phyloP scores from a whole-genome alignment of 768 basidiomycete genomes.

The Tricholoma sp. region DNA sequence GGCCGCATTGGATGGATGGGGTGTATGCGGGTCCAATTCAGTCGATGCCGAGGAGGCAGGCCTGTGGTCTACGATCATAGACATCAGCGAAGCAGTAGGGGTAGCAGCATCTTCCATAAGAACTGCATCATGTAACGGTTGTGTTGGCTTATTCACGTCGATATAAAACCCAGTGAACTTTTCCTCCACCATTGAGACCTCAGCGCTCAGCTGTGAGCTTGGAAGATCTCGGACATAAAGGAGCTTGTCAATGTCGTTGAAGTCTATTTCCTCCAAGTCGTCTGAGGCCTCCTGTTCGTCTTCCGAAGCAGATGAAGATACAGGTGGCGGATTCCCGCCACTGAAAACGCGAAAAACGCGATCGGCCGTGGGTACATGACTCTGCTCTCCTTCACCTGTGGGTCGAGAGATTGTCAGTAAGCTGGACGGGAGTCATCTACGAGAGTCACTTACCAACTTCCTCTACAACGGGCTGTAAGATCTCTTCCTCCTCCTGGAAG shows the following conservation, averaged over 20 bases:
- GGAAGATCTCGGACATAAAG: conserved; percentile 22
- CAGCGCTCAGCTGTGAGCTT: conserved; percentile 8
- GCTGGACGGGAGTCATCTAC: not conserved
- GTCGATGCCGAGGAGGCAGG: not conserved
- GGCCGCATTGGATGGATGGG: no score
- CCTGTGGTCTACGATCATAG: not conserved
- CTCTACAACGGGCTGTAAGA: conserved; percentile 50
- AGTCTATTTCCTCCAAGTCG: conserved; percentile 58
- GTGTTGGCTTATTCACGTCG: not conserved
- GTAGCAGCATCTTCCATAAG: not conserved
- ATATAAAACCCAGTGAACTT: conserved; percentile 31
- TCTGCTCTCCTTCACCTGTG: conserved; percentile 44
- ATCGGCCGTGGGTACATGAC: conserved; percentile 68
- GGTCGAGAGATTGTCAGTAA: not conserved
- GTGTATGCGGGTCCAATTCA: not conserved
- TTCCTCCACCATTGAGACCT: conserved; percentile 23
- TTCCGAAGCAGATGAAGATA: conserved; percentile 22
- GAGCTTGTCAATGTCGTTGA: conserved; percentile 51
- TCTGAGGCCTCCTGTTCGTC: conserved; percentile 27
- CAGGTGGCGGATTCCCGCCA: conserved; percentile 18
- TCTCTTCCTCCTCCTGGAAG: conserved; percentile 58
- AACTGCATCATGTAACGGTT: not conserved
- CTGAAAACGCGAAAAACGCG: conserved; percentile 61
- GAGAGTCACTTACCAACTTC: conserved; percentile 39
- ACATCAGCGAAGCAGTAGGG: not conserved